These are phyloP conservation scores for Gossypium lobatum DNA, from an alignment of 441 rosid genomes.

Conservation along the genomic window DNA sequence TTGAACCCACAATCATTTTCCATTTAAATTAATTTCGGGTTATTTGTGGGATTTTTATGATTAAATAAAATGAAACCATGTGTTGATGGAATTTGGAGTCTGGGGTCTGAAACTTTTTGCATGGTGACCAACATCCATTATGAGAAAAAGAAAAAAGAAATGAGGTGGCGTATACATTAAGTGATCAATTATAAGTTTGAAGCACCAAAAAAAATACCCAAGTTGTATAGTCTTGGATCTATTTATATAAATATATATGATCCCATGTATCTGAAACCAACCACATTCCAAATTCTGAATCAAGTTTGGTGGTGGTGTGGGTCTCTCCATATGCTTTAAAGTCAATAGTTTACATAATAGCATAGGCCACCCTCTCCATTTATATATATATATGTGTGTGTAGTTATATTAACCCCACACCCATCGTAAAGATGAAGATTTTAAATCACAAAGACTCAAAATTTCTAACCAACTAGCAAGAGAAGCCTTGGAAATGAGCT, in stretches of 20 bases:
- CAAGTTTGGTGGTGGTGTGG: not conserved
- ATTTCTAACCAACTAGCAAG: not conserved
- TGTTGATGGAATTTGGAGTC: no score
- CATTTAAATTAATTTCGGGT: no score
- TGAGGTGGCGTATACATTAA: not conserved
- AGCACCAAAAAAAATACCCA: not conserved
- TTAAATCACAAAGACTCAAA: not conserved
- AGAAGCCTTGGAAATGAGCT: not conserved
- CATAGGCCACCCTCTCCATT: not conserved
- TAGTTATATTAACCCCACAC: not conserved
- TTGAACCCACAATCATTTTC: not conserved
- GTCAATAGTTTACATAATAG: no score
- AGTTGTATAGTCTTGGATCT: not conserved
- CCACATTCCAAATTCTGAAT: not conserved
- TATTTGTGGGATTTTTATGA: no score
- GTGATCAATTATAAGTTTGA: not conserved
- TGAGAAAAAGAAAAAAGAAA: not conserved
- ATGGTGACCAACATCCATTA: not conserved
- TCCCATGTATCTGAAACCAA: slow-evolving; percentile 1
- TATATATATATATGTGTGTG: not conserved
- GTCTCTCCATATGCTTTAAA: not conserved
- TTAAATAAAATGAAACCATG: no score
- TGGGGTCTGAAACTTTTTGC: not conserved
- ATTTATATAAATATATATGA: not conserved
- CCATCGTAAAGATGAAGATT: not conserved